These are phyloP conservation scores for Firmiana major DNA, from an alignment of 345 rosid species.

Conservation along the genomic window DNA sequence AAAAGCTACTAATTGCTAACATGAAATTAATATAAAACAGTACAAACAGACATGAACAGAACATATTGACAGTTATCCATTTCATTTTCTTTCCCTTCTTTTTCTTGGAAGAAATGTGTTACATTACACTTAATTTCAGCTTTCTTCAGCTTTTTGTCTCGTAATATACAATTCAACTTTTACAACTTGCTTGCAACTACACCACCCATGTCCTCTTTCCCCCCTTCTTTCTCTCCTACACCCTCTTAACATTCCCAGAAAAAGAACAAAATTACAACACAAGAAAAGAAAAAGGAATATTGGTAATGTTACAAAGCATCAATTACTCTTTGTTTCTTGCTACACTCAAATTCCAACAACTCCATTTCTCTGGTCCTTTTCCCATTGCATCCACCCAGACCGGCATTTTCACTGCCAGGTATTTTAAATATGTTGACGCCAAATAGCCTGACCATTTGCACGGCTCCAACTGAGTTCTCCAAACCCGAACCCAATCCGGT, in stretches of 20 bases:
- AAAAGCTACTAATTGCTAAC: background rate
- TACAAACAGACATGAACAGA: background rate
- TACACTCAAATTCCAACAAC: constrained; percentile 45
- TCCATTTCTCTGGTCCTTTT: constrained; percentile 64
- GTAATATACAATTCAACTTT: constrained; percentile 43
- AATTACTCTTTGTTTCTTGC: constrained; percentile 66
- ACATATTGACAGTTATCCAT: constrained; percentile 26
- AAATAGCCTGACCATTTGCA: constrained; percentile 60
- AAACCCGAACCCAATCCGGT: constrained; percentile 13
- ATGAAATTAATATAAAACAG: background rate
- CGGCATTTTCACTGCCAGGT: constrained; percentile 19
- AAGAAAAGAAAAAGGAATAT: background rate
- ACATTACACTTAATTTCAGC: constrained; percentile 29
- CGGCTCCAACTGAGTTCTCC: constrained; percentile 31
- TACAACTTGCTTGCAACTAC: constrained; percentile 28
- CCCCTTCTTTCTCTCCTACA: background rate
- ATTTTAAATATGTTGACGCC: constrained; percentile 80
- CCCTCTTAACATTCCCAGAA: constrained; percentile 14
- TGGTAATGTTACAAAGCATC: constrained; percentile 59
- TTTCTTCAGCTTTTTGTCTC: constrained; percentile 35
- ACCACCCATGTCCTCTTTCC: constrained; percentile 8
- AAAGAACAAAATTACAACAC: background rate
- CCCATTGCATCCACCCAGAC: constrained; percentile 38
- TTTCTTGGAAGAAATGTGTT: constrained; percentile 14
- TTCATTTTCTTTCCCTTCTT: background rate